These are phyloP conservation scores for Spergularia azorica DNA, from an alignment of 179 eudicot species.

Conservation along the genomic window DNA sequence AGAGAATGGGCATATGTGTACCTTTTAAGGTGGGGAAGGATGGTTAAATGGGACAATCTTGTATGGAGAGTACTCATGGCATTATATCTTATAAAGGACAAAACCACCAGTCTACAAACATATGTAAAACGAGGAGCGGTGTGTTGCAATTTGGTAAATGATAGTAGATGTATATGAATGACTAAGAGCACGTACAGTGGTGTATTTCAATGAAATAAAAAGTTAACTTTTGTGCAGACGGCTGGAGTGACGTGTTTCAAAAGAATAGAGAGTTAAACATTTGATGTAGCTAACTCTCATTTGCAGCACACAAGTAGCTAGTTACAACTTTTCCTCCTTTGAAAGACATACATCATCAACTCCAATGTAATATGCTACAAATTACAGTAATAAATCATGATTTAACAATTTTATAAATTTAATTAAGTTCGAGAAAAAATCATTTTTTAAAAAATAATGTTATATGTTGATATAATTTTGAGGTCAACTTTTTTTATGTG, in stretches of 20 bases:
- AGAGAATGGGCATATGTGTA: neutral
- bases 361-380: too few relatives aligned
- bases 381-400: too few relatives aligned
- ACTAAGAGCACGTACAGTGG: too few relatives aligned
- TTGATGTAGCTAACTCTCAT: too few relatives aligned
- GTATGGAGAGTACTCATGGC: neutral
- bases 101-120: neutral
- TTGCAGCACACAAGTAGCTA: too few relatives aligned
- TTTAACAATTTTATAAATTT: too few relatives aligned
- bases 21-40: neutral
- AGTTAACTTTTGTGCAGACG: neutral
- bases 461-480: too few relatives aligned
- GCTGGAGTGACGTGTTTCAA: neutral
- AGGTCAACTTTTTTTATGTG: too few relatives aligned
- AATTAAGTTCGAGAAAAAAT: too few relatives aligned
- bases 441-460: too few relatives aligned
- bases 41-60: conserved; percentile 1
- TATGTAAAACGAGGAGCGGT: neutral
- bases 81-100: neutral
- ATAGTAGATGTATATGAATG: neutral
- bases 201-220: neutral
- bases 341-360: too few relatives aligned
- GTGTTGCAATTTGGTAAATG: neutral
- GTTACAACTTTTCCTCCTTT: too few relatives aligned
- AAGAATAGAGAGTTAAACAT: neutral